A percentile compares a stretch with the other conserved stretches of the same genome.
Conservation (phyloP, 768 basidiomycete genomes). For the Wakefieldia striispora region DNA sequence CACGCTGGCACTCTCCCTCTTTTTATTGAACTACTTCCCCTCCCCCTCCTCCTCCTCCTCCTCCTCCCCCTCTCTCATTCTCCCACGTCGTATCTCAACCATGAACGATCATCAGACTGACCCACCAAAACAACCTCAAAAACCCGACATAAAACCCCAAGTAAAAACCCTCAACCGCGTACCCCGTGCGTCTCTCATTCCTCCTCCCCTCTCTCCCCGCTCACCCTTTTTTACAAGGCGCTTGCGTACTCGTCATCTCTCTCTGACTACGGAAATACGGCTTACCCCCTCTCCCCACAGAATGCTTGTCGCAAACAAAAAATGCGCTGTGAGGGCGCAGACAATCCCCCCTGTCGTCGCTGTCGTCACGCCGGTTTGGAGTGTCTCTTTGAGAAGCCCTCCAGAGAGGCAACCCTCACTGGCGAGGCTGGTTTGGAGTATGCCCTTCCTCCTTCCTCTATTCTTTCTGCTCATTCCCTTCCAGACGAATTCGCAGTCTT, state of each 20-base stretch:
- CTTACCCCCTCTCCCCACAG: conserved; percentile 37
- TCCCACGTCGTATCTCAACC: too few species aligned
- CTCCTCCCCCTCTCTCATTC: conserved; percentile 10
- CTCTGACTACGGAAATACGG: conserved; percentile 5
- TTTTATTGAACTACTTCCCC: conserved; percentile 14
- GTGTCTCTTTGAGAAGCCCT: conserved; percentile 94
- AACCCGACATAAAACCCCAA: conserved; percentile 69
- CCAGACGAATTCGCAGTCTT: conserved; percentile 86
- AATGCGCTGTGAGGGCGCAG: conserved; percentile 96
- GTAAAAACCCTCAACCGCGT: conserved; percentile 83
- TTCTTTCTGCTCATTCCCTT: conserved; percentile 13
- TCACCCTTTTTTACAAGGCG: conserved; percentile 48
- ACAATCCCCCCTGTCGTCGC: conserved; percentile 94
- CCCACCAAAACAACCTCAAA: conserved; percentile 42
- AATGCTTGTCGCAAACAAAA: conserved; percentile 96
- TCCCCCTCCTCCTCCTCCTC: conserved; percentile 9
- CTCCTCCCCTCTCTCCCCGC: conserved; percentile 13
- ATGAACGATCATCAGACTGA: conserved; percentile 41
- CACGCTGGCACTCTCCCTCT: background rate
- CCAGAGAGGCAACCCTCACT: conserved; percentile 79
- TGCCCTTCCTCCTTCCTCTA: conserved; percentile 31
- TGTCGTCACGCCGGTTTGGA: conserved; percentile 88
- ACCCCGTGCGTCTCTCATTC: conserved; percentile 61
- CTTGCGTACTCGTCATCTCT: conserved; percentile 57
- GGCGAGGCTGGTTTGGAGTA: conserved; percentile 90